Conservation (phyloP, 495 filamentous ascomycete genomes). For the Tuber umbilicatum region DNA sequence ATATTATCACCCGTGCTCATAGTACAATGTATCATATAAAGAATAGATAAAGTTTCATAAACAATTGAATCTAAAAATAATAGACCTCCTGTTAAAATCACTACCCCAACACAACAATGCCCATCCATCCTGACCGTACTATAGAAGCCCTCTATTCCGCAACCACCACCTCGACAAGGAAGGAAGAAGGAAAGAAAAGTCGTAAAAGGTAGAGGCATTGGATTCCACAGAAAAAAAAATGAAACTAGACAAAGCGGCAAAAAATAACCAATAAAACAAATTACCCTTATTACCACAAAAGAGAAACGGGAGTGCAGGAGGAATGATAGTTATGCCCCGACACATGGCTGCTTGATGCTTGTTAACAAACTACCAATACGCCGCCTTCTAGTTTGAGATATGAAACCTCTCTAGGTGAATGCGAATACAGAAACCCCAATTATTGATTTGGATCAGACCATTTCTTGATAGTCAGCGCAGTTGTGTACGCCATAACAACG, state of each 20-base stretch:
- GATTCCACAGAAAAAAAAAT: background rate
- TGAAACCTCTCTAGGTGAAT: background rate
- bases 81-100: background rate
- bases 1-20: too few species aligned
- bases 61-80: background rate
- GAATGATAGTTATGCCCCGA: background rate
- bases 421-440: background rate
- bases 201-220: background rate
- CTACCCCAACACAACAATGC: background rate
- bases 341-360: background rate
- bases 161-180: background rate
- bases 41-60: background rate
- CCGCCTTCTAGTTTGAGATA: background rate
- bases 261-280: background rate
- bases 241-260: background rate
- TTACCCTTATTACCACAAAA: background rate
- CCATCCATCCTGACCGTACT: background rate
- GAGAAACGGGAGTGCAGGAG: background rate
- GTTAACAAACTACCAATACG: background rate
- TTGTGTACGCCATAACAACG: slow-evolving; percentile 84
- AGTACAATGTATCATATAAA: background rate
- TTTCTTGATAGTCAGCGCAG: slow-evolving; percentile 69
- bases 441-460: slow-evolving; percentile 51
- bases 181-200: background rate
- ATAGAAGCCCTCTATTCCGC: background rate